Evolutionary conservation across 1,284 basidiomycete species (phyloP).

Genomic region (Flammula alnicola): DNA sequence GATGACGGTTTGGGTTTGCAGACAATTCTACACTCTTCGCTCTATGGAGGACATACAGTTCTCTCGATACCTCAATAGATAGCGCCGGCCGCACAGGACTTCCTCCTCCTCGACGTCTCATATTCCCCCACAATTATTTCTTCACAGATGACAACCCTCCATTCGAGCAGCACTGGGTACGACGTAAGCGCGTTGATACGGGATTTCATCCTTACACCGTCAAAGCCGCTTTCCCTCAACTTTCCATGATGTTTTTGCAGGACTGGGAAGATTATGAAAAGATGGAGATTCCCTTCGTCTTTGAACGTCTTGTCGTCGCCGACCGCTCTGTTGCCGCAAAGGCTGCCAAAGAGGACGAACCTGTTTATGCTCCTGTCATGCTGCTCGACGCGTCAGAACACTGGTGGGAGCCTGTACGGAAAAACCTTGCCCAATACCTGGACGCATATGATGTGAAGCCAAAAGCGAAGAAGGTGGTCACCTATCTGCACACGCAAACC

Average conservation of each 20-base stretch:
- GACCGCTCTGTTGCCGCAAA: slow-evolving; percentile 71
- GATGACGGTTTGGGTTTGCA: no score
- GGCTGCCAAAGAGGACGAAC: slow-evolving; percentile 36
- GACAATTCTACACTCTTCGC: slow-evolving; percentile 79
- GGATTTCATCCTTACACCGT: slow-evolving; percentile 68
- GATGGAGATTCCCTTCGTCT: slow-evolving; percentile 69
- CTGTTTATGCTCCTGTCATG: slow-evolving; percentile 61
- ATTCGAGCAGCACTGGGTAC: slow-evolving; percentile 47
- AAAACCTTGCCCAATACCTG: slow-evolving; percentile 57
- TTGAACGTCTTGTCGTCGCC: slow-evolving; percentile 77
- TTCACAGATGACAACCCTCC: slow-evolving; percentile 59
- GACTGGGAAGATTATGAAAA: slow-evolving; percentile 79
- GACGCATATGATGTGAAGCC: slow-evolving; percentile 37
- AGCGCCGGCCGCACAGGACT: slow-evolving; percentile 55
- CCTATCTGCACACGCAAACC: slow-evolving; percentile 72
- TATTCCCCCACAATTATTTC: slow-evolving; percentile 69
- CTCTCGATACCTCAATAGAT: slow-evolving; percentile 62
- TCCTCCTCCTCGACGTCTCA: slow-evolving; percentile 69
- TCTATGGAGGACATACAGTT: slow-evolving; percentile 79
- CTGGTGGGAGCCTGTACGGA: slow-evolving; percentile 79
- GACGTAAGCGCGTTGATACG: slow-evolving; percentile 50
- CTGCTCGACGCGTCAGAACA: slow-evolving; percentile 55
- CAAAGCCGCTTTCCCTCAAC: slow-evolving; percentile 75
- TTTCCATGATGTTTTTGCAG: slow-evolving; percentile 67
- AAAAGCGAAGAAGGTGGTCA: slow-evolving; percentile 57